Evolutionary conservation across 164 flowering plant genomes (phyloP).

Genomic region (Macadamia integrifolia): DNA sequence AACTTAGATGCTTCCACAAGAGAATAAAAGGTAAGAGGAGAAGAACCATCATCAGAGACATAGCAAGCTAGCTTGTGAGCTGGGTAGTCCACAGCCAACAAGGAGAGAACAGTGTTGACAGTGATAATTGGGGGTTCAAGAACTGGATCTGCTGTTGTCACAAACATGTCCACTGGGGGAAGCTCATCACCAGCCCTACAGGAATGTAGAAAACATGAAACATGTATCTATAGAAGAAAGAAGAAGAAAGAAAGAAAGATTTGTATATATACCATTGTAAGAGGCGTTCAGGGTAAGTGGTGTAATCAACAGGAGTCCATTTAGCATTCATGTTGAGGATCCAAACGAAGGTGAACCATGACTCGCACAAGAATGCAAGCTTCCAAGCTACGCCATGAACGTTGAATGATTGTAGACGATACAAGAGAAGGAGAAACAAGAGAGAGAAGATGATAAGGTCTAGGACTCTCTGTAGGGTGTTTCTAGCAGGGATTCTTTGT

Average conservation of each 20-base stretch:
- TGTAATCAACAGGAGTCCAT: slow-evolving; percentile 36
- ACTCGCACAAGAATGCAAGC: slow-evolving; percentile 47
- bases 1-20: slow-evolving; percentile 44
- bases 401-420: slow-evolving; percentile 30
- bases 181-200: slow-evolving; percentile 28
- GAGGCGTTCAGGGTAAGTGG: slow-evolving; percentile 43
- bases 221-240: neutral
- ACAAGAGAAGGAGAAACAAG: slow-evolving; percentile 41
- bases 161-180: slow-evolving; percentile 63
- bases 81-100: slow-evolving; percentile 62
- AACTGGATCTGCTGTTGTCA: slow-evolving; percentile 60
- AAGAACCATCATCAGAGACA: slow-evolving; percentile 61
- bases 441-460: slow-evolving; percentile 32
- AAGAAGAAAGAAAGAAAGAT: too few species aligned
- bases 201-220: neutral
- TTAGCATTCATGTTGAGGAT: slow-evolving; percentile 22
- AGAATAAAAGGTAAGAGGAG: slow-evolving; percentile 51
- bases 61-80: slow-evolving; percentile 62
- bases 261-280: slow-evolving; percentile 20
- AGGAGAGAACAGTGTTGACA: slow-evolving; percentile 54
- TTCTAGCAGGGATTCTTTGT: slow-evolving; percentile 20
- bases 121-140: slow-evolving; percentile 61
- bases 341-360: slow-evolving; percentile 50
- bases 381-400: slow-evolving; percentile 30
- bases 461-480: slow-evolving; percentile 14